phyloP scores from a whole-genome alignment of 2,329 filamentous ascomycete species.

The Trichoderma guizhouense region DNA sequence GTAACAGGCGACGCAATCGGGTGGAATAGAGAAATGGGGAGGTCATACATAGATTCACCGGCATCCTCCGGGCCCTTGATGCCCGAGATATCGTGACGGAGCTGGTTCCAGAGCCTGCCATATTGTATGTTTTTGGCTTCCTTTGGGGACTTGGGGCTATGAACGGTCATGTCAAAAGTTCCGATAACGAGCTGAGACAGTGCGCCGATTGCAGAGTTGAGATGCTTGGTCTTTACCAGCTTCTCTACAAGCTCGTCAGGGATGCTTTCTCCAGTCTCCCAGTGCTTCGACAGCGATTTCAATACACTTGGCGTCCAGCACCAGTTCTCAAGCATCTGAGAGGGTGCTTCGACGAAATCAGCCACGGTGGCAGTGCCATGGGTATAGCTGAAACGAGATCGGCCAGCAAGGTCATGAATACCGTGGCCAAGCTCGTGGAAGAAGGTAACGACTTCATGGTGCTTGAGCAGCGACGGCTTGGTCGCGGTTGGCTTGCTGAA shows the following conservation, averaged over 20 bases:
- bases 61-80: slow-evolving; percentile 70
- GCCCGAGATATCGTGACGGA: slow-evolving; percentile 68
- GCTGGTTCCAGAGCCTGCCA: slow-evolving; percentile 66
- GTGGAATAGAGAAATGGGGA: background rate
- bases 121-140: slow-evolving; percentile 65
- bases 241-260: slow-evolving; percentile 71
- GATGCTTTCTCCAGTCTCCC: slow-evolving; percentile 65
- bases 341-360: slow-evolving; percentile 70
- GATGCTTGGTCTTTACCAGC: slow-evolving; percentile 72
- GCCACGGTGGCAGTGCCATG: slow-evolving; percentile 64
- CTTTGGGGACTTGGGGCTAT: slow-evolving; percentile 66
- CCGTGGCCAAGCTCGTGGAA: slow-evolving; percentile 76
- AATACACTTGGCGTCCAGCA: slow-evolving; percentile 67
- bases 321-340: slow-evolving; percentile 74
- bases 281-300: slow-evolving; percentile 68
- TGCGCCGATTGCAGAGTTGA: slow-evolving; percentile 77
- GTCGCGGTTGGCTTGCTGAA: slow-evolving; percentile 75
- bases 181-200: slow-evolving; percentile 76
- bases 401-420: slow-evolving; percentile 65
- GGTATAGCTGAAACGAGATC: slow-evolving; percentile 61
- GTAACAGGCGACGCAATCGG: slow-evolving; percentile 1
- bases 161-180: slow-evolving; percentile 79
- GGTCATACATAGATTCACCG: slow-evolving; percentile 49
- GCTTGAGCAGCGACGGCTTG: slow-evolving; percentile 77
- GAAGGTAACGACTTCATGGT: slow-evolving; percentile 76